Evolutionary conservation across 768 basidiomycete species (phyloP).

Genomic region (Phaeotremella fagi): DNA sequence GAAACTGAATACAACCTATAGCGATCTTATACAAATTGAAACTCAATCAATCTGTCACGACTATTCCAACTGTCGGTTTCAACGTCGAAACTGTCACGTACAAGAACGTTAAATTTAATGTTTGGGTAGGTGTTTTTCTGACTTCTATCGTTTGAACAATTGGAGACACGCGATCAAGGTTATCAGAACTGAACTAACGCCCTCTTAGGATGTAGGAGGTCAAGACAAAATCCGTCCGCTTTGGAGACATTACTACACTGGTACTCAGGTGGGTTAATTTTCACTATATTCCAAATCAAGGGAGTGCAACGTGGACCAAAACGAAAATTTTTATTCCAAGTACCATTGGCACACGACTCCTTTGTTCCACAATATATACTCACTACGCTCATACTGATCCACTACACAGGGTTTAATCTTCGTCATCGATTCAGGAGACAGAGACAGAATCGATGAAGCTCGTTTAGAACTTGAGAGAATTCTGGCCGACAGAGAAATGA

Average conservation of each 20-base stretch:
- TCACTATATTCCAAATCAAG: too few species aligned
- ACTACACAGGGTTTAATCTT: conserved; percentile 72
- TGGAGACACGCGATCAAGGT: background rate
- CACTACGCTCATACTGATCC: background rate
- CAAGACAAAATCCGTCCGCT: conserved; percentile 98
- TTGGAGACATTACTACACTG: conserved; percentile 99
- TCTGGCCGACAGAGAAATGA: conserved; percentile 95
- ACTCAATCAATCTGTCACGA: conserved; percentile 96
- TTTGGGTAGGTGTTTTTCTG: conserved; percentile 49
- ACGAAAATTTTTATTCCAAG: too few species aligned
- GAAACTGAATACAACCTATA: conserved; percentile 46
- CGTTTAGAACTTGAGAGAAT: conserved; percentile 93
- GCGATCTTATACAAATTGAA: conserved; percentile 99
- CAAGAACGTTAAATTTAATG: conserved; percentile 70
- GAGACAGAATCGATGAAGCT: conserved; percentile 93
- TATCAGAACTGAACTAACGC: too few species aligned
- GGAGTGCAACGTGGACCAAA: too few species aligned
- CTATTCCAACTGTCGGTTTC: conserved; percentile 97
- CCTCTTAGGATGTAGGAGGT: conserved; percentile 99
- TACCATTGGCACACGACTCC: background rate
- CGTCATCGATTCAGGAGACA: conserved; percentile 93
- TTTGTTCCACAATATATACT: background rate
- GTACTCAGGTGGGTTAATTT: conserved; percentile 61
- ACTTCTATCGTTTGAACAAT: background rate
- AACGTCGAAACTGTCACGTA: conserved; percentile 99